These are phyloP conservation scores for Mycena rosella DNA, from an alignment of 768 basidiomycete genomes.

Conservation along the genomic window DNA sequence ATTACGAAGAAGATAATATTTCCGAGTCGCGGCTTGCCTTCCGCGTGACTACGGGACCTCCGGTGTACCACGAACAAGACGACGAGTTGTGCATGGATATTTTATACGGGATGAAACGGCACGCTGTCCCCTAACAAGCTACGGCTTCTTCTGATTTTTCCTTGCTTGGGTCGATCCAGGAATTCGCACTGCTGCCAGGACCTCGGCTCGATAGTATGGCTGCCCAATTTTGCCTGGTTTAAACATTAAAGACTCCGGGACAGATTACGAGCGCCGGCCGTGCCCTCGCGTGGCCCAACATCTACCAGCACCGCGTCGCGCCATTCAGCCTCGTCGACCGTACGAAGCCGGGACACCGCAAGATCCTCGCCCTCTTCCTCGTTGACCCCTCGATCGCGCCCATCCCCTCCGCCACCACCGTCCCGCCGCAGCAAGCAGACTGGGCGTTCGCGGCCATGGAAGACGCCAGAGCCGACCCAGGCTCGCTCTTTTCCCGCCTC, in stretches of 20 bases:
- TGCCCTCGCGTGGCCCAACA: too few species aligned
- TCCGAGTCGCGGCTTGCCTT: conserved; percentile 47
- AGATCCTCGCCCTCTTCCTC: too few species aligned
- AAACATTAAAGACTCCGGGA: too few species aligned
- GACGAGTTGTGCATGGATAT: conserved; percentile 33
- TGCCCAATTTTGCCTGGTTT: too few species aligned
- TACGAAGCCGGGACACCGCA: too few species aligned
- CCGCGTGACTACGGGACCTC: conserved; percentile 40
- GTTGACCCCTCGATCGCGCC: too few species aligned
- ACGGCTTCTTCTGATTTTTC: too few species aligned
- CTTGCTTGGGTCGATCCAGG: neutral
- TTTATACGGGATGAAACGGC: conserved; percentile 32
- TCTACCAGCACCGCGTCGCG: neutral
- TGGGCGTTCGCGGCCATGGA: neutral
- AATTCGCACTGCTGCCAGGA: conserved; percentile 35
- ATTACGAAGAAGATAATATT: conserved; percentile 50
- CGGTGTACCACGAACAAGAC: conserved; percentile 35
- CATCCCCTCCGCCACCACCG: neutral
- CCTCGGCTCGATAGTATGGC: conserved; percentile 42
- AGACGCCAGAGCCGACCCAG: neutral
- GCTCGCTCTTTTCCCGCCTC: too few species aligned
- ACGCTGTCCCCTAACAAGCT: neutral
- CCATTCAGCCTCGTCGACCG: neutral
- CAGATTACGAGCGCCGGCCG: too few species aligned
- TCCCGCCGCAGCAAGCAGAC: neutral